Base-by-base conservation (phyloP, 2,329 filamentous ascomycete genomes). In the Aspergillus floridensis region DNA sequence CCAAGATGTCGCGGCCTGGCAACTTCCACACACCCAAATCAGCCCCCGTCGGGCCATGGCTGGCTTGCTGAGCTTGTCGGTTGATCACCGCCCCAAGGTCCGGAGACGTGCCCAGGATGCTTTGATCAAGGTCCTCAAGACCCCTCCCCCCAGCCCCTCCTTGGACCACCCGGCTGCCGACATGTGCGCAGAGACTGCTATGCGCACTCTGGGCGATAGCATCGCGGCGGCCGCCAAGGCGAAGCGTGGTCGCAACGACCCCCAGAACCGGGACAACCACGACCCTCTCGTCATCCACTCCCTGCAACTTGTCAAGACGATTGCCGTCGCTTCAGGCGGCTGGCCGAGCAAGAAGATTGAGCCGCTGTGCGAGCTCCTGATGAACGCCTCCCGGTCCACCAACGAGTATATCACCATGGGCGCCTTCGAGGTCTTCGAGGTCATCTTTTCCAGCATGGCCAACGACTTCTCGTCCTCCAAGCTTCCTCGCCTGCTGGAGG, bases 331-430 rank as follows among this genome's bases (percentile, higher is more conserved):
- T 5, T 93, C 92, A 59, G 91, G 92, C 46, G 95, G 95, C 53
- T 99, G 95, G 95, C 95, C 95, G 0, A 96, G 90, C 79, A 92
- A 90, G 80, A 96, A 96, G 78, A 96, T 97, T 57, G 95, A 99
- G 77, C 82, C 89, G 2, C 80, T 99, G 35, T 97, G 93, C 75
- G 93, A 98, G 75, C 80, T 96, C 56, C 80, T 99, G 59, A 85
- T 99, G 66, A 87, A 88, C 66, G 96, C 98, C 62, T 93, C 93
- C 31, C 88, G 88, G 71, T 93, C 90, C 8, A 95, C 87, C 74
- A 97, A 96, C 74, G 93, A 98, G 73, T 96, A 93, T 74, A 88
- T 99, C 81, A 96, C 93, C 32, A 96, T 98, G 88, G 89, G 91
- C 11, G 90, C 93, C 0, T 97, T 99, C 68, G 93, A 97, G 65